These are phyloP conservation scores for Solanum chacoense DNA, from an alignment of 305 asterid genomes.

Conservation along the genomic window DNA sequence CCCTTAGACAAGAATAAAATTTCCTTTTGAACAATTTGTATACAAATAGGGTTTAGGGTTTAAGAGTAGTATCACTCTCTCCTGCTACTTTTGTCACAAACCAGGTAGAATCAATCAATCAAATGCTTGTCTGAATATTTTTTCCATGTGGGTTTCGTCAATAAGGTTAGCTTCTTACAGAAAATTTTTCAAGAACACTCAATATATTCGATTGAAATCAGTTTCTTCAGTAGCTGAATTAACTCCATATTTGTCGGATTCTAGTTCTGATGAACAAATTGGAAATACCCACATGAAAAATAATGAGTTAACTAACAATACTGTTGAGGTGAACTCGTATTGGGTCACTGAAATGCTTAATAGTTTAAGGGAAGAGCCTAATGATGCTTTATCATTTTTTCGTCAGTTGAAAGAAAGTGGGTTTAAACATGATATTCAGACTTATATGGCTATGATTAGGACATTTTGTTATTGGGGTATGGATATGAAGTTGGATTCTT, in stretches of 20 bases:
- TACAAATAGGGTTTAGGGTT: background rate
- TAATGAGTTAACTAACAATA: background rate
- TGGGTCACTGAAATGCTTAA: constrained; percentile 42
- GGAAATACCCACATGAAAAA: constrained; percentile 1
- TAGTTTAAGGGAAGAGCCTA: constrained; percentile 38
- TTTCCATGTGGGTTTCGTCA: constrained; percentile 39
- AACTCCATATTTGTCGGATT: constrained; percentile 40
- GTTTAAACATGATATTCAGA: constrained; percentile 35
- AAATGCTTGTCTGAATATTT: background rate
- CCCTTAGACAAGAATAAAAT: background rate
- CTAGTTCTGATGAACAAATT: constrained; percentile 36
- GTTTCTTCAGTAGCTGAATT: constrained; percentile 50
- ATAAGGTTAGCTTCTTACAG: constrained; percentile 32
- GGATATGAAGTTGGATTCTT: constrained; percentile 35
- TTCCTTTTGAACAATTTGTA: background rate
- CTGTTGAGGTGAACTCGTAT: constrained; percentile 19
- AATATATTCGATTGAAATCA: constrained; percentile 30
- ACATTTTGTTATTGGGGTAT: constrained; percentile 50
- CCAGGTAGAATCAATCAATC: background rate
- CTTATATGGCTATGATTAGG: constrained; percentile 50
- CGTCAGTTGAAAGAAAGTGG: constrained; percentile 31
- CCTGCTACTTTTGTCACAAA: background rate
- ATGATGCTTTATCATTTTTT: constrained; percentile 36
- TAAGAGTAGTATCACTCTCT: background rate
- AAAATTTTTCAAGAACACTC: constrained; percentile 14